A percentile compares a stretch with the other conserved stretches of the same genome.
These are phyloP conservation scores for Wickerhamiella occidentalis DNA, from an alignment of 805 yeast species.

Conservation along the genomic window DNA sequence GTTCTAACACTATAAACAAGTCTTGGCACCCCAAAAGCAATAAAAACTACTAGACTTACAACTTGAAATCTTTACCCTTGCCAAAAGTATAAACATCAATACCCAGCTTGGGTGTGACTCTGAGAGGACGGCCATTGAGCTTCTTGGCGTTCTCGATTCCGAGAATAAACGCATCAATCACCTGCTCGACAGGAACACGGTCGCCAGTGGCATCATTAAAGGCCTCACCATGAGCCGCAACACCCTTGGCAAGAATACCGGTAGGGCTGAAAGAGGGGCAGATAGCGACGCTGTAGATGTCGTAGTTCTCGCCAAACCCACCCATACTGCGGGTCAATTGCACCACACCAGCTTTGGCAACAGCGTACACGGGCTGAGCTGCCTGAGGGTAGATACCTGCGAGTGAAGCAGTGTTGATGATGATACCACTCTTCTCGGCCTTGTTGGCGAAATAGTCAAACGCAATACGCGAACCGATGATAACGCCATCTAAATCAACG, in stretches of 20 bases:
- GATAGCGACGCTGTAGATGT: not conserved
- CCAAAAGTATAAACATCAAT: constrained; percentile 11
- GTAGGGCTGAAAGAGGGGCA: constrained; percentile 11
- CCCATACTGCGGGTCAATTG: constrained; percentile 6
- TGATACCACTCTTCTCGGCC: constrained; percentile 5
- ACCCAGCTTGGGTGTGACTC: constrained; percentile 5
- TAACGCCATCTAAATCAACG: constrained; percentile 9
- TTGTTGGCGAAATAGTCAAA: constrained; percentile 11
- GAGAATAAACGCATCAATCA: constrained; percentile 8
- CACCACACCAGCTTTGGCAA: constrained; percentile 8
- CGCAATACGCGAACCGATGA: constrained; percentile 8
- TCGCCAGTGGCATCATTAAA: constrained; percentile 7
- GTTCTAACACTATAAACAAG: no score
- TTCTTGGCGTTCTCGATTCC: constrained; percentile 5
- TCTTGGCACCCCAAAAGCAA: no score
- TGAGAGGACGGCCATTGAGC: constrained; percentile 2
- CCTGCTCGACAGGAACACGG: constrained; percentile 9
- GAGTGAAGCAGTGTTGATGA: constrained; percentile 11
- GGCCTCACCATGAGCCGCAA: constrained; percentile 5
- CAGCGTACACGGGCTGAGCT: constrained; percentile 8
- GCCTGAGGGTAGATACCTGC: constrained; percentile 12
- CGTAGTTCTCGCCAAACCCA: not conserved
- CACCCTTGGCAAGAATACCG: constrained; percentile 9
- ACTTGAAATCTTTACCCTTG: constrained; percentile 3
- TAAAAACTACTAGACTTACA: not conserved